A percentile compares a stretch with the other conserved stretches of the same genome.
Evolutionary conservation across 805 yeast genomes (phyloP).

Genomic region (Lipomyces starkeyi): DNA sequence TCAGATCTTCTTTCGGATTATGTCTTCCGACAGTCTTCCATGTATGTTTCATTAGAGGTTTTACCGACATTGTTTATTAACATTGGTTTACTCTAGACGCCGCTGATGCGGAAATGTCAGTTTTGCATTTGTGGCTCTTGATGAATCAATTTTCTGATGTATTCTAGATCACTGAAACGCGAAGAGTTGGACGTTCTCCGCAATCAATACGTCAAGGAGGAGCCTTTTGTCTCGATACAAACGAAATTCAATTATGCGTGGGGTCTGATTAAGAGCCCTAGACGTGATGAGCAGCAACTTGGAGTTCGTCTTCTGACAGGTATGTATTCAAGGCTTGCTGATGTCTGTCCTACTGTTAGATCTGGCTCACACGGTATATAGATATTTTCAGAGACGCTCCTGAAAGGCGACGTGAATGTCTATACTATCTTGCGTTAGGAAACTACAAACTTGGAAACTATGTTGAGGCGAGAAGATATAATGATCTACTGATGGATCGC

Average conservation of each 20-base stretch:
- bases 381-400: conserved; percentile 73
- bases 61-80: neutral
- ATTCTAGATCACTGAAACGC: conserved; percentile 26
- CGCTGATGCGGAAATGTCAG: conserved; percentile 42
- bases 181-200: conserved; percentile 75
- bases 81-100: conserved; percentile 30
- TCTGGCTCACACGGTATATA: conserved; percentile 6
- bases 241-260: conserved; percentile 94
- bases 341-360: neutral
- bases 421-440: conserved; percentile 87
- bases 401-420: conserved; percentile 82
- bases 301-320: conserved; percentile 80
- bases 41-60: conserved; percentile 9
- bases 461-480: conserved; percentile 81
- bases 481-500: conserved; percentile 72
- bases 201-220: conserved; percentile 79
- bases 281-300: conserved; percentile 67
- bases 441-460: conserved; percentile 88
- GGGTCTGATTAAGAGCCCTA: conserved; percentile 83
- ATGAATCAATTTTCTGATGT: neutral
- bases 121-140: neutral
- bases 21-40: conserved; percentile 25
- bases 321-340: conserved; percentile 32
- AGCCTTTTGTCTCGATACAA: conserved; percentile 79
- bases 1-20: neutral